These are phyloP conservation scores for Chlorella variabilis DNA, from an alignment of 163 green algal species.

Conservation along the genomic window DNA sequence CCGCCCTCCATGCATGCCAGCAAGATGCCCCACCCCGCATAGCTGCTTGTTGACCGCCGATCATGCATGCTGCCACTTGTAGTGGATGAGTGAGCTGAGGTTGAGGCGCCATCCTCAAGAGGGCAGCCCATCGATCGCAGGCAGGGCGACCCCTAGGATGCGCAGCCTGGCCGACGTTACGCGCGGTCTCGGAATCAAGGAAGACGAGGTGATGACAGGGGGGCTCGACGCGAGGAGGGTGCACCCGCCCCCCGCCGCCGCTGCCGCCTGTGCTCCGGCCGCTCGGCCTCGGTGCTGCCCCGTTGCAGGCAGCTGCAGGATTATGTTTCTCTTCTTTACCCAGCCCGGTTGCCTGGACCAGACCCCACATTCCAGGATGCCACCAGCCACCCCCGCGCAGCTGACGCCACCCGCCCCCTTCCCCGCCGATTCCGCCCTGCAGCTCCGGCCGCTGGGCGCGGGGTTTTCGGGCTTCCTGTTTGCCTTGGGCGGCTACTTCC, in stretches of 20 bases:
- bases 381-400: too few species aligned
- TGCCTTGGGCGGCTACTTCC: constrained; percentile 65
- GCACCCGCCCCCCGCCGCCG: neutral
- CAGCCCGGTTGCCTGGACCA: too few species aligned
- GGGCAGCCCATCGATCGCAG: too few species aligned
- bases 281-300: neutral
- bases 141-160: too few species aligned
- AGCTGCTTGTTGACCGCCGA: too few species aligned
- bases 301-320: neutral
- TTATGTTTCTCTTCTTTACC: neutral
- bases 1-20: too few species aligned
- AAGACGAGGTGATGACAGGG: neutral
- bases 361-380: too few species aligned
- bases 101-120: too few species aligned
- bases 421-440: neutral
- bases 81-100: too few species aligned
- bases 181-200: neutral
- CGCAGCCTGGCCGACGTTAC: neutral
- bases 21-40: too few species aligned
- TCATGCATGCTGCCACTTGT: too few species aligned
- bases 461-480: constrained; percentile 1
- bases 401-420: neutral
- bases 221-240: too few species aligned
- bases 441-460: neutral
- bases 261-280: neutral